phyloP scores from a whole-genome alignment of 2,329 filamentous ascomycete genomes.

The Trichoderma sp. region DNA sequence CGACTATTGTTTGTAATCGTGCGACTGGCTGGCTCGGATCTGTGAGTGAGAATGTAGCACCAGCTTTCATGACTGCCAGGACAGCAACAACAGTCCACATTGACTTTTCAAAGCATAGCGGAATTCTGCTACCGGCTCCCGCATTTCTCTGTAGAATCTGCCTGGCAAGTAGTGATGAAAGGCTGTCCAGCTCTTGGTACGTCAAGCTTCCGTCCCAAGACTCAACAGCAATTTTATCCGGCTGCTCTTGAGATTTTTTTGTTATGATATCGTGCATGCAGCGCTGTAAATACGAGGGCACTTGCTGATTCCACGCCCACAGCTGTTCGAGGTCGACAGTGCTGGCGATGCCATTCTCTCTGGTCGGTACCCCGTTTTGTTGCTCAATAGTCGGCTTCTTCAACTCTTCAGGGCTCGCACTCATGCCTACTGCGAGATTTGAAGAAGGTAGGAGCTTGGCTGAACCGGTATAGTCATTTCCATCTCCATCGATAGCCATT shows the following conservation, averaged over 20 bases:
- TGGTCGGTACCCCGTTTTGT: background rate
- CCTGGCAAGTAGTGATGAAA: slow-evolving; percentile 45
- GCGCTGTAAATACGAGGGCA: slow-evolving; percentile 42
- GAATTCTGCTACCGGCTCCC: slow-evolving; percentile 44
- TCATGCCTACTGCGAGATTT: background rate
- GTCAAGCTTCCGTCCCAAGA: slow-evolving; percentile 53
- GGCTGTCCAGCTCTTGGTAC: slow-evolving; percentile 46
- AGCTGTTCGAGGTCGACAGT: slow-evolving; percentile 40
- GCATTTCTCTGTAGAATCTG: slow-evolving; percentile 42
- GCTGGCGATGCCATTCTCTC: background rate
- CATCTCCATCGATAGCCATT: slow-evolving; percentile 7
- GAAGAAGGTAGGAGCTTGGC: background rate
- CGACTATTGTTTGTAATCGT: slow-evolving; percentile 46
- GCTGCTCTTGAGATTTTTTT: slow-evolving; percentile 39
- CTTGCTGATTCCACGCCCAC: slow-evolving; percentile 48
- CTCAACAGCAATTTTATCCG: slow-evolving; percentile 46
- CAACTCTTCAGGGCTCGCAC: background rate
- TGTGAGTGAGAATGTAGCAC: slow-evolving; percentile 49
- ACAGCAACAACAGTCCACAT: slow-evolving; percentile 48
- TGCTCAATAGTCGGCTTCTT: background rate
- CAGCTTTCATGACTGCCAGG: slow-evolving; percentile 51
- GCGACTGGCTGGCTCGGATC: slow-evolving; percentile 50
- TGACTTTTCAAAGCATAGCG: slow-evolving; percentile 54
- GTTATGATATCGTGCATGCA: slow-evolving; percentile 52
- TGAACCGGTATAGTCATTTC: background rate